phyloP scores from a whole-genome alignment of 148 eudicot species.

The Amaranthus hypochondriacus region DNA sequence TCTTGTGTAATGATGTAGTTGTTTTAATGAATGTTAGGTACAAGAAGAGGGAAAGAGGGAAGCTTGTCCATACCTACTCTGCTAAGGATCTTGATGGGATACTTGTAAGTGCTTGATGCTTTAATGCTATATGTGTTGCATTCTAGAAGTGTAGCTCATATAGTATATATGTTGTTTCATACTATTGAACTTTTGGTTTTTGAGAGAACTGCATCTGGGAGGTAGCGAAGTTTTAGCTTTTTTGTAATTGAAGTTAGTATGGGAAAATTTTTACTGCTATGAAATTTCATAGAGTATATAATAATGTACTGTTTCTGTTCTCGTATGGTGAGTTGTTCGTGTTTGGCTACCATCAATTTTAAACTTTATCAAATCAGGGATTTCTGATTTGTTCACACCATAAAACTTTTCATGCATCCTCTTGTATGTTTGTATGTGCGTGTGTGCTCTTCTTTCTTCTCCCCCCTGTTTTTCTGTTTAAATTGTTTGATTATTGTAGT shows the following conservation, averaged over 20 bases:
- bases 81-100: conserved; percentile 87
- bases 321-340: neutral
- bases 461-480: too few relatives aligned
- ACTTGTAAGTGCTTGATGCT: conserved; percentile 52
- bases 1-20: neutral
- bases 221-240: neutral
- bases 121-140: neutral
- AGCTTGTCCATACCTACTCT: conserved; percentile 63
- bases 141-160: neutral
- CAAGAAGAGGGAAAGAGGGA: conserved; percentile 77
- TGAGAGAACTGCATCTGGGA: neutral
- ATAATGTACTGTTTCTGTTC: neutral
- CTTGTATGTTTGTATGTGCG: too few relatives aligned
- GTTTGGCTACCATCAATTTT: neutral
- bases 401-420: too few relatives aligned
- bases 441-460: too few relatives aligned
- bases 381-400: too few relatives aligned
- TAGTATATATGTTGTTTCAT: neutral
- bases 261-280: neutral
- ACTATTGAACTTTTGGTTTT: neutral
- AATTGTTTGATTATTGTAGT: too few relatives aligned
- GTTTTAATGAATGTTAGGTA: conserved; percentile 44
- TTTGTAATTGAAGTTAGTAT: neutral
- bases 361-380: too few relatives aligned
- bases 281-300: neutral